Evolutionary conservation across 106 monocot species (phyloP).

Genomic region (Allium fistulosum): DNA sequence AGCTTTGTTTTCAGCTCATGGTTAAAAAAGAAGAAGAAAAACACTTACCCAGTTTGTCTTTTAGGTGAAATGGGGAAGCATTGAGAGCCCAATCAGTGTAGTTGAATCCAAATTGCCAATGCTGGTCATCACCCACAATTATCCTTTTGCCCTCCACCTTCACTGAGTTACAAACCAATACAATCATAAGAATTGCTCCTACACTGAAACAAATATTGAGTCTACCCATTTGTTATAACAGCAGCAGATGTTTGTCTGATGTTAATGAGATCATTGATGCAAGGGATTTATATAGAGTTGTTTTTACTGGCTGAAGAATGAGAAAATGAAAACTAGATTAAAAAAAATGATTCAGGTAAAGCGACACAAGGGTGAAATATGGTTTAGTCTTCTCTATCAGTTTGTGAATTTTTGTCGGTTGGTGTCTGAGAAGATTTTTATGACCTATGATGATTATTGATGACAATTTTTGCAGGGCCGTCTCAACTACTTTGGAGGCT

Average conservation of each 20-base stretch:
- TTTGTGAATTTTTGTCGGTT: no score
- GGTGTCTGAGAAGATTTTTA: no score
- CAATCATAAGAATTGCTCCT: conserved; percentile 6
- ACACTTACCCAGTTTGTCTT: conserved; percentile 22
- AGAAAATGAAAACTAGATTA: no score
- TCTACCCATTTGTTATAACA: not conserved
- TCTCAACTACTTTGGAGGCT: no score
- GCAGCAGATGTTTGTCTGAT: no score
- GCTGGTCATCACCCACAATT: conserved; percentile 24
- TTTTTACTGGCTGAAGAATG: no score
- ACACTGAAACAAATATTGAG: not conserved
- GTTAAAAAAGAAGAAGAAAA: not conserved
- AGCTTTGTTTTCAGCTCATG: not conserved
- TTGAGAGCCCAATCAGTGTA: conserved; percentile 38
- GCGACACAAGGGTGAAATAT: no score
- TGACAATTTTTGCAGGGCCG: no score
- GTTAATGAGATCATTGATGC: not conserved
- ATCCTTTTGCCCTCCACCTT: conserved; percentile 5
- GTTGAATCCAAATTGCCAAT: conserved; percentile 38
- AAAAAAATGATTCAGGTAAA: no score
- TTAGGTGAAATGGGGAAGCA: conserved; percentile 19
- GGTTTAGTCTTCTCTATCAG: no score
- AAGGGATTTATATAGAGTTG: conserved; percentile 3
- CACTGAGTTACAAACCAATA: not conserved
- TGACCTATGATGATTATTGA: no score